A percentile compares a stretch with the other conserved stretches of the same genome.
These are phyloP conservation scores for Nicotiana rustica DNA, from an alignment of 305 asterid genomes.

Conservation along the genomic window DNA sequence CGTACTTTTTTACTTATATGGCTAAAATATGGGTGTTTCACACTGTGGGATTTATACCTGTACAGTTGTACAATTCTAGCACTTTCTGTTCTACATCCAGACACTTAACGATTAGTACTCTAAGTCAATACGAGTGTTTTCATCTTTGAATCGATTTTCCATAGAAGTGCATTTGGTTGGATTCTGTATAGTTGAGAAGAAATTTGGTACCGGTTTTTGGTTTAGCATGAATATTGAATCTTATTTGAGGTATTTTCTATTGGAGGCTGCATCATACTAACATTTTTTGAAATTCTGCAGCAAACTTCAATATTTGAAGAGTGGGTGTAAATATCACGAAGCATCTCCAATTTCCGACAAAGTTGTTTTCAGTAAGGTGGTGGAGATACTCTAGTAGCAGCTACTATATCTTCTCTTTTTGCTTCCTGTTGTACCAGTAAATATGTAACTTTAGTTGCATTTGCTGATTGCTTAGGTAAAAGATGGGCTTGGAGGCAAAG, in stretches of 20 bases:
- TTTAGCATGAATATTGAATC: neutral
- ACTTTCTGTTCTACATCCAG: slow-evolving; percentile 19
- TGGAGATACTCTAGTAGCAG: slow-evolving; percentile 15
- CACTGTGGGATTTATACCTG: neutral
- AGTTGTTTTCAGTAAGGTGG: slow-evolving; percentile 60
- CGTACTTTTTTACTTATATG: neutral
- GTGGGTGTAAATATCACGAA: slow-evolving; percentile 50
- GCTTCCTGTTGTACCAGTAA: slow-evolving; percentile 7
- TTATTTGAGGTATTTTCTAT: slow-evolving; percentile 23
- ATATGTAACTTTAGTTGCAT: slow-evolving; percentile 28
- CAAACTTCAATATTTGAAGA: slow-evolving; percentile 51
- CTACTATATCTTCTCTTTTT: slow-evolving; percentile 29
- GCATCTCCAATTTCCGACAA: slow-evolving; percentile 58
- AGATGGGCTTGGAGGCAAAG: slow-evolving; percentile 56
- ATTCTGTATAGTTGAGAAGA: neutral
- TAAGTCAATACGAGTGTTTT: neutral
- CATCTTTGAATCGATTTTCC: slow-evolving; percentile 19
- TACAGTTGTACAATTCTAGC: neutral
- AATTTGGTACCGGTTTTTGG: neutral
- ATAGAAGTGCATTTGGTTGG: slow-evolving; percentile 12
- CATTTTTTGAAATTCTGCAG: slow-evolving; percentile 46
- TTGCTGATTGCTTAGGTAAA: slow-evolving; percentile 45
- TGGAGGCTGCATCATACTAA: slow-evolving; percentile 3
- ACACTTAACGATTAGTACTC: neutral
- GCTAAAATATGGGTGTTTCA: slow-evolving; percentile 9